Conservation (phyloP, 2,329 filamentous ascomycete species). For the Orbilia quercus region DNA sequence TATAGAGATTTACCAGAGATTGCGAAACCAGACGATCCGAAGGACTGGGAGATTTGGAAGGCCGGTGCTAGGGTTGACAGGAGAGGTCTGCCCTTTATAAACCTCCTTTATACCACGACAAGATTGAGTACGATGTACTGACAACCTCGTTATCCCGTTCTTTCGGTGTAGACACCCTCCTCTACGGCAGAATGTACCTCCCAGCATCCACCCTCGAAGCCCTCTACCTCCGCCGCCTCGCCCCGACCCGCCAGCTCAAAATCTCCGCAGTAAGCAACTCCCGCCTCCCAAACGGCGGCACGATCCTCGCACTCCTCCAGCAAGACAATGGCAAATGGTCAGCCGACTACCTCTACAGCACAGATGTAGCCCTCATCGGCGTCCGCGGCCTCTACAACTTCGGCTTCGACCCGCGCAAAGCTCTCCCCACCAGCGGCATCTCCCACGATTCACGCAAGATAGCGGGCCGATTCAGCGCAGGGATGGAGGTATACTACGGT, state of each 20-base stretch:
- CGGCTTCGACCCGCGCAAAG: constrained; percentile 73
- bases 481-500: constrained; percentile 94
- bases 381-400: constrained; percentile 94
- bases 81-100: constrained; percentile 65
- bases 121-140: constrained; percentile 17
- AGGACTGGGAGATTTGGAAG: constrained; percentile 70
- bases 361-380: constrained; percentile 88
- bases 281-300: constrained; percentile 78
- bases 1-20: constrained; percentile 82
- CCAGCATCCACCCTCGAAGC: constrained; percentile 88
- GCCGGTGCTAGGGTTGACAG: constrained; percentile 66
- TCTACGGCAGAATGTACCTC: constrained; percentile 83
- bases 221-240: constrained; percentile 81
- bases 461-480: constrained; percentile 86
- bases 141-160: constrained; percentile 15
- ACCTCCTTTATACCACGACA: too few relatives aligned
- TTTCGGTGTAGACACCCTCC: constrained; percentile 67
- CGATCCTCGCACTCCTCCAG: constrained; percentile 72
- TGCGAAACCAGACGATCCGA: constrained; percentile 66
- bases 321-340: constrained; percentile 89
- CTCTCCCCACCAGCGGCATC: constrained; percentile 57
- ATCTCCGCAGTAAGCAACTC: constrained; percentile 81
- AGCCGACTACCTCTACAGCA: constrained; percentile 89
- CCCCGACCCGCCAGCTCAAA: constrained; percentile 80
- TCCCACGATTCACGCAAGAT: constrained; percentile 69